phyloP scores from a whole-genome alignment of 2,329 filamentous ascomycete species.

The Tolypocladium endophyticum region DNA sequence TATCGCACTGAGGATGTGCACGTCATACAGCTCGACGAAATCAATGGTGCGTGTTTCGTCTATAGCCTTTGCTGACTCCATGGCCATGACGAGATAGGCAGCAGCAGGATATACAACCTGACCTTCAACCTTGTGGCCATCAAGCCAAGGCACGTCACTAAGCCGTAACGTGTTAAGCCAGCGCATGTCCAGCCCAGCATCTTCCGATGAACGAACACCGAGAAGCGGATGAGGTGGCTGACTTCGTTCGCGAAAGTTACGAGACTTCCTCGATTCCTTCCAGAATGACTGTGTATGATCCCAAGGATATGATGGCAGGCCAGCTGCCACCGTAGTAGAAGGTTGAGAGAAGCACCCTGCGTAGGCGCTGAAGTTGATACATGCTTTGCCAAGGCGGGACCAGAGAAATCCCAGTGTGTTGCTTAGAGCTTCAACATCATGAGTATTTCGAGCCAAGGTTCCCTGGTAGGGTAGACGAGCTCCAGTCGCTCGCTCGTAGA shows the following conservation, averaged over 20 bases:
- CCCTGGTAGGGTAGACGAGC: slow-evolving; percentile 12
- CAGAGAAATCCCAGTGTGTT: slow-evolving; percentile 4
- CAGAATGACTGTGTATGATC: slow-evolving; percentile 22
- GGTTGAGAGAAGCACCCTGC: neutral
- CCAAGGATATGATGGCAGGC: slow-evolving; percentile 29
- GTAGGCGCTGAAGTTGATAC: slow-evolving; percentile 1
- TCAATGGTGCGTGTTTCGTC: neutral
- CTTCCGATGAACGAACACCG: slow-evolving; percentile 8
- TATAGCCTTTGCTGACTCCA: slow-evolving; percentile 2
- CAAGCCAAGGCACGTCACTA: slow-evolving; percentile 20
- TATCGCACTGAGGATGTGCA: neutral
- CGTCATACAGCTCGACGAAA: neutral
- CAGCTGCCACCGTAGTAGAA: neutral
- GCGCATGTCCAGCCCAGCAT: slow-evolving; percentile 1
- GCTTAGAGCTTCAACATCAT: slow-evolving; percentile 9
- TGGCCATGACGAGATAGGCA: slow-evolving; percentile 23
- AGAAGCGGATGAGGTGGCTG: slow-evolving; percentile 12
- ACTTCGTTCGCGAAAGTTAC: slow-evolving; percentile 1
- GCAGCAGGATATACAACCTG: slow-evolving; percentile 25
- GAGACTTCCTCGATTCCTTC: slow-evolving; percentile 10
- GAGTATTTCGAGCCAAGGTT: slow-evolving; percentile 7
- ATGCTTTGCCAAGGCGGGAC: neutral
- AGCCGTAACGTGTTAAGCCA: slow-evolving; percentile 12
- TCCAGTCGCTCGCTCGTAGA: slow-evolving; percentile 6
- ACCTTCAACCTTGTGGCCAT: slow-evolving; percentile 11